Evolutionary conservation across 1,139 yeast species (phyloP).

Genomic region (Pichia sp.): DNA sequence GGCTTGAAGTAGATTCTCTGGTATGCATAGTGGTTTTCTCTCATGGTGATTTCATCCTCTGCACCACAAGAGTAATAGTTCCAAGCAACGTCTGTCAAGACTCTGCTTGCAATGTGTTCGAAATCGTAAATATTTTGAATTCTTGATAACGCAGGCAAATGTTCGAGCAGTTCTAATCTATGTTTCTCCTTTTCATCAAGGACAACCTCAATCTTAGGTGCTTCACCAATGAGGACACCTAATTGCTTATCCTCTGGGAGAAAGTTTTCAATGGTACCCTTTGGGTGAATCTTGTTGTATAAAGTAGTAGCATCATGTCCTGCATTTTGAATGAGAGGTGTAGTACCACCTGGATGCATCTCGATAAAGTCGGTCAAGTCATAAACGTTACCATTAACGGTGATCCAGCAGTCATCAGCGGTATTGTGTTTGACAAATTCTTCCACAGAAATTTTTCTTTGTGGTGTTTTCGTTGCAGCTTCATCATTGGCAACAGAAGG

Average conservation of each 20-base stretch:
- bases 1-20: slow-evolving; percentile 32
- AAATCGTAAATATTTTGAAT: slow-evolving; percentile 31
- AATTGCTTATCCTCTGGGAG: slow-evolving; percentile 31
- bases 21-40: slow-evolving; percentile 32
- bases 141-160: slow-evolving; percentile 23
- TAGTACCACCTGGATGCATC: slow-evolving; percentile 86
- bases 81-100: slow-evolving; percentile 29
- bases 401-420: slow-evolving; percentile 80
- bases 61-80: slow-evolving; percentile 31
- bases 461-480: slow-evolving; percentile 3
- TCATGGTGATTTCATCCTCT: slow-evolving; percentile 29
- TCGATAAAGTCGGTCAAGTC: slow-evolving; percentile 73
- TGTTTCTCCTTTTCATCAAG: slow-evolving; percentile 29
- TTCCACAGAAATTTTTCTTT: slow-evolving; percentile 27
- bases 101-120: slow-evolving; percentile 29
- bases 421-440: slow-evolving; percentile 62
- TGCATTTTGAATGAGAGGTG: slow-evolving; percentile 68
- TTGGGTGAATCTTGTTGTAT: slow-evolving; percentile 74
- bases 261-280: slow-evolving; percentile 39
- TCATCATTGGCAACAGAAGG: slow-evolving; percentile 14
- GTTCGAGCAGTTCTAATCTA: slow-evolving; percentile 17
- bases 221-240: slow-evolving; percentile 30
- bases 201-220: slow-evolving; percentile 29
- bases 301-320: slow-evolving; percentile 89
- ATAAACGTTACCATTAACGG: slow-evolving; percentile 76